Evolutionary conservation across 1,139 yeast genomes (phyloP), one percentile per base, ranked within the genome.

Genomic region (Diutina neorugosa): DNA sequence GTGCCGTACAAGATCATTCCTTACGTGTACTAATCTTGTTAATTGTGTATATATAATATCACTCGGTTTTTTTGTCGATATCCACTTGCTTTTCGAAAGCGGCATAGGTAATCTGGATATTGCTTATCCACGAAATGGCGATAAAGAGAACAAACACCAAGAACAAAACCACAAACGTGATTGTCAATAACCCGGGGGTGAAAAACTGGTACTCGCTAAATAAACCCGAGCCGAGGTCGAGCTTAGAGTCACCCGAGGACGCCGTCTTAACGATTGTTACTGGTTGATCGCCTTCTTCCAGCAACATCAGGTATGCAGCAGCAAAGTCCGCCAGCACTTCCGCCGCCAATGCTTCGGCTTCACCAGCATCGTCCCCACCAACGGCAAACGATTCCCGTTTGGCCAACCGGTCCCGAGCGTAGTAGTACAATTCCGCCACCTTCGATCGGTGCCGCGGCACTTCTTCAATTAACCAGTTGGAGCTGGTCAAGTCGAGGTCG

Each of bases 1-100:
- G 99, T 94, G 19, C 96, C 96, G 19, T 91, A 85, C 67, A 85
- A 90, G 65, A 90, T 93, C 58, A 77, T 93, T 58, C 99, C 99
- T 3, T 89, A 84, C 62, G 68, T 93, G 8, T 93, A 90, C 65
- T 93, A 71, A 31, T n/a, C n/a, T n/a, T n/a, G n/a, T n/a, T n/a
- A n/a, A n/a, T n/a, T n/a, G n/a, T n/a, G n/a, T n/a, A n/a, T n/a
- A n/a, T n/a, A n/a, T n/a, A n/a, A n/a, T n/a, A 18, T 61, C 69
- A 81, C 63, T 81, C 84, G 55, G 72, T 73, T 68, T 84, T 85
- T 71, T 83, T 84, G 58, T 77, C 78, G 59, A 73, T 76, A 61
- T 81, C 83, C 50, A 80, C 74, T 58, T 81, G 84, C 68, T 80
- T 84, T 55, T 84, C 90, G 63, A 86, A 86, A 16, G 93, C 81